Percentiles rank a stretch among this genome's conserved stretches.
These are phyloP conservation scores for Lithospermum erythrorhizon DNA, from an alignment of 257 asterid species.

Conservation along the genomic window DNA sequence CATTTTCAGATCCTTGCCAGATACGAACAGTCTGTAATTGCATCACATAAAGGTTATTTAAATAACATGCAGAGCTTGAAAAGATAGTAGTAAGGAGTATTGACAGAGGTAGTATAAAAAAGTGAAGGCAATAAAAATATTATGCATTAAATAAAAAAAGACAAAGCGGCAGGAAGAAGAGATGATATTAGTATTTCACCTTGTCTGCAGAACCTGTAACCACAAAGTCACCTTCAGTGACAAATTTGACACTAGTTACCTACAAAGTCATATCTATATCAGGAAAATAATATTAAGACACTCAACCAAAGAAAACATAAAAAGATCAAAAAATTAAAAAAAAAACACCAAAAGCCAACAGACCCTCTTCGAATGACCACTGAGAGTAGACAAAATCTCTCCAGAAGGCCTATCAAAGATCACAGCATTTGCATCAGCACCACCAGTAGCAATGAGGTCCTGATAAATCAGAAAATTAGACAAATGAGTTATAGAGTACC, in stretches of 20 bases:
- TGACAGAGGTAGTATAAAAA: too few species aligned
- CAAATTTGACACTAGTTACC: slow-evolving; percentile 90
- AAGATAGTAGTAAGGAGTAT: background rate
- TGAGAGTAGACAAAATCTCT: slow-evolving; percentile 82
- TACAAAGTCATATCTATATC: slow-evolving; percentile 10
- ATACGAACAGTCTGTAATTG: slow-evolving; percentile 86
- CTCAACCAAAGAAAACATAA: background rate
- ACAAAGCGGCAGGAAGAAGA: background rate
- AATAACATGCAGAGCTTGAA: background rate
- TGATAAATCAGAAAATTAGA: slow-evolving; percentile 16
- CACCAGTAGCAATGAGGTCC: slow-evolving; percentile 96
- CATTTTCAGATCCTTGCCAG: slow-evolving; percentile 77
- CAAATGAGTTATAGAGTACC: background rate
- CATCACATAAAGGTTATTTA: background rate
- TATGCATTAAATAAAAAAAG: too few species aligned
- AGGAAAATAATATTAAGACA: background rate
- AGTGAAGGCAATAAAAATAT: too few species aligned
- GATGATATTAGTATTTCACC: slow-evolving; percentile 26
- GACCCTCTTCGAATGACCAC: slow-evolving; percentile 97
- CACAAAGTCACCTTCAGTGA: slow-evolving; percentile 60
- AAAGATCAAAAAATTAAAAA: background rate
- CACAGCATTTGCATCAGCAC: slow-evolving; percentile 77
- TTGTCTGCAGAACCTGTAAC: slow-evolving; percentile 91
- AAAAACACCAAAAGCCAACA: slow-evolving; percentile 1
- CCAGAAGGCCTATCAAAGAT: slow-evolving; percentile 83